These are phyloP conservation scores for Fusarium sp. DNA, from an alignment of 2,329 filamentous ascomycete species.

Conservation along the genomic window DNA sequence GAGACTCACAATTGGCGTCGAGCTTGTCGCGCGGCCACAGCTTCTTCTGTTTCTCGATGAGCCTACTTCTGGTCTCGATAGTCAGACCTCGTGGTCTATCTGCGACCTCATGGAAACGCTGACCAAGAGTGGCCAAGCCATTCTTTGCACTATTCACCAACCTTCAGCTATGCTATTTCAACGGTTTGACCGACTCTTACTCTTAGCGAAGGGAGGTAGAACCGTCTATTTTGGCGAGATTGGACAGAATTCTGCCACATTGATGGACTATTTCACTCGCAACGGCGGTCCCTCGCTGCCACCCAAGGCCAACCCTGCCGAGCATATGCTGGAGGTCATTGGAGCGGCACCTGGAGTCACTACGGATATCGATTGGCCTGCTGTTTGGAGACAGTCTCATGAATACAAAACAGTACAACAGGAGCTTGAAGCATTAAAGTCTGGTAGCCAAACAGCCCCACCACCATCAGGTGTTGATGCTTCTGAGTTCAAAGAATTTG, in stretches of 20 bases:
- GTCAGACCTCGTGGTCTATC: constrained; percentile 71
- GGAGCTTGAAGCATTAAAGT: constrained; percentile 50
- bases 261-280: constrained; percentile 71
- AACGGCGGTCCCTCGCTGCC: constrained; percentile 69
- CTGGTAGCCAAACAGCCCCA: not conserved
- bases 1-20: constrained; percentile 68
- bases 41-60: constrained; percentile 71
- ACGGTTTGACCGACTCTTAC: constrained; percentile 40
- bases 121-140: constrained; percentile 62
- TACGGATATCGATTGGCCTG: constrained; percentile 55
- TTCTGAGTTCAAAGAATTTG: constrained; percentile 48
- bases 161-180: constrained; percentile 60
- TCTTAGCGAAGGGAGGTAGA: constrained; percentile 40
- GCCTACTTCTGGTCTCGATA: constrained; percentile 70
- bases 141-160: constrained; percentile 50
- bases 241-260: constrained; percentile 65
- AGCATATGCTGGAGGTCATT: constrained; percentile 71
- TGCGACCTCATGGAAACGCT: constrained; percentile 70
- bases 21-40: constrained; percentile 65
- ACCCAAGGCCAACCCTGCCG: constrained; percentile 72
- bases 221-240: constrained; percentile 78
- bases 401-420: constrained; percentile 51
- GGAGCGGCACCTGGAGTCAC: constrained; percentile 63
- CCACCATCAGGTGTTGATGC: not conserved
- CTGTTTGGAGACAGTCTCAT: constrained; percentile 53